Base-by-base conservation (phyloP, 495 filamentous ascomycete genomes). In the Durotheca rogersii region DNA sequence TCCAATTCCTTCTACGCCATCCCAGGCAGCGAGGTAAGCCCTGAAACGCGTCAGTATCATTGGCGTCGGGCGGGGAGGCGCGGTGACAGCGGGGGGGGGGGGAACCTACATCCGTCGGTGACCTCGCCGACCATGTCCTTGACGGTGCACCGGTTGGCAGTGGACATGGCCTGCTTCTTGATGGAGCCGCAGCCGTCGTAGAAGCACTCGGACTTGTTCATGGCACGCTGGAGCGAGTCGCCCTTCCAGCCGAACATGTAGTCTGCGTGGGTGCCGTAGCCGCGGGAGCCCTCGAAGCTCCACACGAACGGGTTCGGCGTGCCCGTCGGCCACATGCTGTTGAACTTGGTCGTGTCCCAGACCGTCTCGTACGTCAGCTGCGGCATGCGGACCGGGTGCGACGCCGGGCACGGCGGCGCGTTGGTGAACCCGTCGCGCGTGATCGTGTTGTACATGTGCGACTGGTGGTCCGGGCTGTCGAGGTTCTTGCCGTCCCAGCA, bases 401-500 rank as follows among this genome's bases (percentile, higher is more conserved):
- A 73, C 1, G 71, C 58, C 25, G 77, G 77, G 69, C 77, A 80
- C 4, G 72, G 41, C 1, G 71, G 71, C 6, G 67, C 67, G 32
- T 67, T 61, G 21, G 52, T 47, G 61, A 77, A 77, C 16, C 69
- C 69, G 19, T 72, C 70, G 41, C 31, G 20, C 9, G 43, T 60
- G 25, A 67, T 66, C 3, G 72, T 75, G 58, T 67, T 69, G 64
- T 64, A 73, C 72, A 75, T 75, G 68, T 82, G 80, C 10, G 74
- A 72, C 35, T 73, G 70, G 61, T 81, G 79, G 64, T 81, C 75
- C 19, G 73, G 70, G 35, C 73, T 77, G 62, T 80, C 78, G n/a
- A 81, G 67, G 58, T 79, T 80, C 60, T 75, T 72, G 41, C 78
- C 79, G 58, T 82, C 78, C 78, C 78, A 81, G 65, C 75, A 74